These are phyloP conservation scores for Plectosphaerella sp. DNA, from an alignment of 2,329 filamentous ascomycete species.

Conservation along the genomic window DNA sequence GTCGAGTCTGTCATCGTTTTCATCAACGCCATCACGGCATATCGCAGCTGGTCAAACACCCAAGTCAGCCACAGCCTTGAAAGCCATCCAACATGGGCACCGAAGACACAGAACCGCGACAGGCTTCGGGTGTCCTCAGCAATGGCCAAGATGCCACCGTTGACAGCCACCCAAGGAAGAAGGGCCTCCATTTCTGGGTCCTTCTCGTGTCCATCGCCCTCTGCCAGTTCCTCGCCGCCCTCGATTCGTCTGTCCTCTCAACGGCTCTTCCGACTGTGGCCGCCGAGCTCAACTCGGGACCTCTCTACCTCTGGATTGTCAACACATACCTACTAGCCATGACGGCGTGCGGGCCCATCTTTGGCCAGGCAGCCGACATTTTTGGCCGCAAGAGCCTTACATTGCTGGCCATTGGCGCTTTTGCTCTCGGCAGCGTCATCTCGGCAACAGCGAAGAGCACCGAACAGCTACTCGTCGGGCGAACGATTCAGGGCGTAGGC, in stretches of 20 bases:
- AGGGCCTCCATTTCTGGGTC: constrained; percentile 16
- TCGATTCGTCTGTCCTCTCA: constrained; percentile 16
- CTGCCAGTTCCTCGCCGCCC: constrained; percentile 12
- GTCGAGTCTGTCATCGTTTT: too few species aligned
- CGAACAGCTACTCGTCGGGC: constrained; percentile 37
- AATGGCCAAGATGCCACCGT: too few species aligned
- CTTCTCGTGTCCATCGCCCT: constrained; percentile 17
- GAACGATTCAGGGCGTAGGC: constrained; percentile 36
- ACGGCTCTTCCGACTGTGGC: constrained; percentile 20
- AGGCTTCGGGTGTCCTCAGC: too few species aligned
- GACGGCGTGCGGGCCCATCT: constrained; percentile 15
- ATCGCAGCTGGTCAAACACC: too few species aligned
- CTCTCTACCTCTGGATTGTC: constrained; percentile 18
- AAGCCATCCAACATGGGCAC: too few species aligned
- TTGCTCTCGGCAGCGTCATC: constrained; percentile 17
- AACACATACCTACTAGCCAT: constrained; percentile 4
- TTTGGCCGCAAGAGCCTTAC: constrained; percentile 17
- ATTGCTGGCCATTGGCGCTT: constrained; percentile 12
- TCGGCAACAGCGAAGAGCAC: constrained; percentile 14
- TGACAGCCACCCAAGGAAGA: too few species aligned
- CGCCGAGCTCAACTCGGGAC: constrained; percentile 10
- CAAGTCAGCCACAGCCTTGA: too few species aligned
- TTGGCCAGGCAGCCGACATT: constrained; percentile 18
- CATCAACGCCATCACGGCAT: too few species aligned
- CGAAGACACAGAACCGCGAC: too few species aligned